phyloP scores from a whole-genome alignment of 306 rosid genomes.

The Ziziphus jujuba region DNA sequence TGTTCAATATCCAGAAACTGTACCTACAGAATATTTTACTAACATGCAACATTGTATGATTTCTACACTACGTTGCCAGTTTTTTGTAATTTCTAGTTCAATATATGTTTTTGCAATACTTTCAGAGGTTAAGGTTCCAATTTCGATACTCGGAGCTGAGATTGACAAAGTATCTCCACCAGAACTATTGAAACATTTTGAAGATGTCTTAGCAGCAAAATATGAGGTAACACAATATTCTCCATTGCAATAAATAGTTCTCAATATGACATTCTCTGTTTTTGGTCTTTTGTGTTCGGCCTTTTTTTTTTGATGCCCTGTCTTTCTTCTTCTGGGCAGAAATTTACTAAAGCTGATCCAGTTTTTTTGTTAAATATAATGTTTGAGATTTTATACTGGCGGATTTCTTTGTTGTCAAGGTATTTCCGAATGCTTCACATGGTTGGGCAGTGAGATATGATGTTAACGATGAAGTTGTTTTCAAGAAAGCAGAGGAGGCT shows the following conservation, averaged over 20 bases:
- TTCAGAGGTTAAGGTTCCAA: slow-evolving; percentile 47
- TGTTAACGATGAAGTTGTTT: slow-evolving; percentile 45
- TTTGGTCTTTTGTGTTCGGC: too few species aligned
- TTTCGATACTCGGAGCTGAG: slow-evolving; percentile 55
- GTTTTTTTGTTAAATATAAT: too few species aligned
- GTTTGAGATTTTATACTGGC: too few species aligned
- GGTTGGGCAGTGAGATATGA: slow-evolving; percentile 59
- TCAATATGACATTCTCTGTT: too few species aligned
- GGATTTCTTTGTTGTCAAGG: too few species aligned
- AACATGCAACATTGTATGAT: neutral
- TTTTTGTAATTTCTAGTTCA: too few species aligned
- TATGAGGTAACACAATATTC: slow-evolving; percentile 31
- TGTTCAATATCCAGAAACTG: neutral
- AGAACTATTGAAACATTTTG: slow-evolving; percentile 39
- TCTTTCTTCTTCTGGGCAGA: too few species aligned
- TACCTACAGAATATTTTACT: neutral
- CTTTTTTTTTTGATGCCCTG: too few species aligned
- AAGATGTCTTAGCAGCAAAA: slow-evolving; percentile 36
- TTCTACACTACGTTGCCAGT: too few species aligned
- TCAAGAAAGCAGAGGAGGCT: slow-evolving; percentile 60
- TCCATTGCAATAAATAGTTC: neutral
- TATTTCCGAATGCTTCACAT: slow-evolving; percentile 54
- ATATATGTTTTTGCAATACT: too few species aligned
- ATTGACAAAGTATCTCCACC: slow-evolving; percentile 33
- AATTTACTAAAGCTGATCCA: too few species aligned